Evolutionary conservation across 495 filamentous ascomycete species (phyloP).

Genomic region (Aspergillus sclerotioniger): DNA sequence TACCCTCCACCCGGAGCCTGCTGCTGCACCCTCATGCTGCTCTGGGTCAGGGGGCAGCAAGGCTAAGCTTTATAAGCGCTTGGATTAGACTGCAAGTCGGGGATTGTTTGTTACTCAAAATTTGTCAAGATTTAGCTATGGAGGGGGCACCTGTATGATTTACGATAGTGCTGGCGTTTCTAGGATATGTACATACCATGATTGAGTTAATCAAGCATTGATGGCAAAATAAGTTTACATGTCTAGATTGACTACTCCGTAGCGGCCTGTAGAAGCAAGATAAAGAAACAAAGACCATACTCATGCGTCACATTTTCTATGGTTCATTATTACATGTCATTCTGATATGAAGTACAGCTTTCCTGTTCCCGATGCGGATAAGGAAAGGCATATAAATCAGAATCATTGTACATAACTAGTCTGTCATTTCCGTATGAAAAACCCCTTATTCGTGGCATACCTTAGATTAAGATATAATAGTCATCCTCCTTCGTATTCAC

Average conservation of each 20-base stretch:
- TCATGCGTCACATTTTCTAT: slow-evolving; percentile 17
- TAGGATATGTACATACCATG: neutral
- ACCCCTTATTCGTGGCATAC: neutral
- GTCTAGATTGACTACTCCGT: too few species aligned
- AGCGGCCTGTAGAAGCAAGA: neutral
- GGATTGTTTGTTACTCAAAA: neutral
- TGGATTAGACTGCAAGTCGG: slow-evolving; percentile 21
- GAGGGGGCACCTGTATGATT: neutral
- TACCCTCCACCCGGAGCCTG: slow-evolving; percentile 30
- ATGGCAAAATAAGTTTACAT: too few species aligned
- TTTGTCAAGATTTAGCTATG: neutral
- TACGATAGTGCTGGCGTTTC: neutral
- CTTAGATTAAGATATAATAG: neutral
- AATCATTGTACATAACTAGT: slow-evolving; percentile 17
- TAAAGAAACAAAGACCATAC: slow-evolving; percentile 3
- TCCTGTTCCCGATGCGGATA: neutral
- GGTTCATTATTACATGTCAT: slow-evolving; percentile 21
- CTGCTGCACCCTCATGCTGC: slow-evolving; percentile 25
- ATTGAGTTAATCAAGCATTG: too few species aligned
- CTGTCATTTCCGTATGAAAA: neutral
- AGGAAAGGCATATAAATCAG: slow-evolving; percentile 14
- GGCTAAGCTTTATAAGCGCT: slow-evolving; percentile 39
- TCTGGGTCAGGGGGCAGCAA: slow-evolving; percentile 24
- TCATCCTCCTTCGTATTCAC: neutral
- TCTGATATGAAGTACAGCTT: slow-evolving; percentile 18